Evolutionary conservation across 768 basidiomycete species (phyloP).

Genomic region (Myochromella boudieri): DNA sequence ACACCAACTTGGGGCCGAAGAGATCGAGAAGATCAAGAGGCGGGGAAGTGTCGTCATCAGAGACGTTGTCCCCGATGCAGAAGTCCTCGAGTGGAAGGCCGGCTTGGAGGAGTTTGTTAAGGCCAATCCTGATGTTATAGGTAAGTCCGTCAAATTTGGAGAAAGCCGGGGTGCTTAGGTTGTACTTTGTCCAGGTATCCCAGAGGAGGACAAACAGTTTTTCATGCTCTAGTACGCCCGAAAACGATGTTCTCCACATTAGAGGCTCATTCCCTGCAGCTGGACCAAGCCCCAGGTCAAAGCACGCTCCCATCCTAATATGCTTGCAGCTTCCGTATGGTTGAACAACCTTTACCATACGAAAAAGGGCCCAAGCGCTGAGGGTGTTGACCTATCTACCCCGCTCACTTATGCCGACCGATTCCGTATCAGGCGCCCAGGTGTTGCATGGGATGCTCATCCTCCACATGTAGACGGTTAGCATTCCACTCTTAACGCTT

Average conservation of each 20-base stretch:
- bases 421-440: constrained; percentile 72
- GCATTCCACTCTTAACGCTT: constrained; percentile 11
- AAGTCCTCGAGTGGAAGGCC: constrained; percentile 59
- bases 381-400: constrained; percentile 58
- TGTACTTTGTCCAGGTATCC: constrained; percentile 40
- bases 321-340: constrained; percentile 56
- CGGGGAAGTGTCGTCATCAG: constrained; percentile 62
- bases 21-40: constrained; percentile 49
- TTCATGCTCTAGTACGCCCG: constrained; percentile 65
- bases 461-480: constrained; percentile 43
- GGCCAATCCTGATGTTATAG: constrained; percentile 55
- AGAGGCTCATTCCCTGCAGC: constrained; percentile 18
- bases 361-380: constrained; percentile 33
- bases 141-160: constrained; percentile 30
- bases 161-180: not conserved
- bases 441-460: constrained; percentile 52
- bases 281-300: constrained; percentile 58
- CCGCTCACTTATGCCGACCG: constrained; percentile 74
- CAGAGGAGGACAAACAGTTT: constrained; percentile 65
- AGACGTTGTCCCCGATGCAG: constrained; percentile 55
- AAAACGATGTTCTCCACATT: not conserved
- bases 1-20: constrained; percentile 40
- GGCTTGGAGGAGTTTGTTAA: constrained; percentile 55
- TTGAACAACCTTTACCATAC: constrained; percentile 64
- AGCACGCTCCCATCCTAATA: constrained; percentile 67